Base-by-base conservation (phyloP, 495 filamentous ascomycete species). In the Neurospora pannonica region DNA sequence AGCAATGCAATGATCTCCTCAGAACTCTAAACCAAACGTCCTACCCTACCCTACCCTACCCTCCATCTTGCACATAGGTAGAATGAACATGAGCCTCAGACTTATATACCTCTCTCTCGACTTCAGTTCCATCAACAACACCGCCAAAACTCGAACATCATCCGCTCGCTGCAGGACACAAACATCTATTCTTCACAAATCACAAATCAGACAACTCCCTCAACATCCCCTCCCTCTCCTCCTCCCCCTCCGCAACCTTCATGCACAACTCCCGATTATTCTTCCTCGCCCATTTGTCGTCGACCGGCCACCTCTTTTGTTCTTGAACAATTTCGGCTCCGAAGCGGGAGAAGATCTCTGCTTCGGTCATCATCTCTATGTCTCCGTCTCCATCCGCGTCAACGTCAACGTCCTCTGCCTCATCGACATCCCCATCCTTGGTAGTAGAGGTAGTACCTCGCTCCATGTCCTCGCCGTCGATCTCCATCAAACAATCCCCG, bases 351-450 rank as follows among this genome's bases (percentile, higher is more conserved):
- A 67, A 34, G 6, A 67, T 67, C 1, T 67, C 54, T 0, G 28
- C 28, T 28, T 67, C 54, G 0, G 54, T 67, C 54, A 34, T 67
- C 6, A n/a, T n/a, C n/a, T n/a, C n/a, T n/a, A n/a, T n/a, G n/a
- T 62, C 13, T 0, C 34, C 1, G 3, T 67, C 54, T 19, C 54
- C 54, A 2, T 62, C 54, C 1, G 1, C 24, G 11, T 62, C 46
- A 0, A 1, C 3, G 0, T 43, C n/a, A n/a, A n/a, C n/a, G n/a
- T n/a, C n/a, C n/a, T n/a, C 7, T 9, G 15, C 38, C 38, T 0
- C 38, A 13, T 39, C 38, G 0, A 2, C 40, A 19, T 19, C 17
- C 0, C 1, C 42, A 46, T 43, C 42, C n/a, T n/a, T n/a, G n/a
- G n/a, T n/a, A n/a, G n/a, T n/a, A n/a, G n/a, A n/a, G n/a, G n/a